Base-by-base conservation (phyloP, 2,329 filamentous ascomycete genomes). In the Aspergillus nomiae region DNA sequence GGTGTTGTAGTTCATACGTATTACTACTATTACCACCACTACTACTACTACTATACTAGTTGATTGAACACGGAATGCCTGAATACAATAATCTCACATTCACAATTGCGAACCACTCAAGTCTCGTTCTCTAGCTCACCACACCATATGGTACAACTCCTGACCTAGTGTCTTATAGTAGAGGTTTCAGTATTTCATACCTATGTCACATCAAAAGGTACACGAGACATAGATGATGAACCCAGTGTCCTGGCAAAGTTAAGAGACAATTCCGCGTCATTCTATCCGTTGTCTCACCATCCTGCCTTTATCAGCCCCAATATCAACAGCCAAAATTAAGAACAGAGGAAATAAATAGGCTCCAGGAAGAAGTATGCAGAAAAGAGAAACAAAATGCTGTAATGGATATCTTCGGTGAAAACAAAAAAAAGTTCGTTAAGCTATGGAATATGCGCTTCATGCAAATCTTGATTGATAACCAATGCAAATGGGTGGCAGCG, bases 361-460 rank as follows among this genome's bases (percentile, higher is more conserved):
- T 48, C 24, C 45, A 55, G 7, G 30, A 34, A 56, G 43, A 64
- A 63, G 65, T 55, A 63, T 50, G 59, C 53, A 67, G 61, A 12
- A 28, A 45, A 65, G 54, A 57, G 55, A 58, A 66, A 41, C 60
- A 58, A 58, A 60, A 67, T 66, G 67, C 69, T 67, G 67, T 64
- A 69, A 61, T 69, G 70, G 71, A 75, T 75, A 75, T 76, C 71
- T 67, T 66, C 67, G 48, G 36, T 21, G 38, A 51, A 51, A 59
- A 67, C 63, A 69, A 61, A 59, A 56, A 68, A 59, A 67, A 68
- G 65, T 63, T 73, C 64, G 66, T 72, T 65, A 73, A 61, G 60
- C 61, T 69, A 70, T 63, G 65, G 68, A 69, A 65, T 67, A 71
- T 60, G 69, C 68, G 71, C 73, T 74, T 69, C 65, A 75, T 72